Evolutionary conservation across 2,329 filamentous ascomycete genomes (phyloP).

Genomic region (Colletotrichum euphorbiae): DNA sequence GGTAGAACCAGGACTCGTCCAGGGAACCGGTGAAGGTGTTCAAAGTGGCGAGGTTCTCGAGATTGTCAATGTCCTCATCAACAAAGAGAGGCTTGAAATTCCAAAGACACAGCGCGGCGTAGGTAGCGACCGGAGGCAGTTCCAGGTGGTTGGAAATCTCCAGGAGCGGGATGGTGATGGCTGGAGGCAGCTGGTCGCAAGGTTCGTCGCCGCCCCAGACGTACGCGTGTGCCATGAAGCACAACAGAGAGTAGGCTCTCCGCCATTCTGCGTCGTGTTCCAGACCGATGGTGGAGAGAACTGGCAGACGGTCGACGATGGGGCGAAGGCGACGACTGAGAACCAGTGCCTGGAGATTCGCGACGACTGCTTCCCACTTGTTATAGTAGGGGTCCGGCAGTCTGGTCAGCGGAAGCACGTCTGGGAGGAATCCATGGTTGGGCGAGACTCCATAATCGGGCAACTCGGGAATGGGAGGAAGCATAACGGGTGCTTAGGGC

Average conservation of each 20-base stretch:
- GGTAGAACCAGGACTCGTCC: slow-evolving; percentile 99
- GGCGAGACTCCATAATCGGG: slow-evolving; percentile 84
- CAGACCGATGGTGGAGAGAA: slow-evolving; percentile 85
- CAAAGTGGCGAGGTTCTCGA: slow-evolving; percentile 89
- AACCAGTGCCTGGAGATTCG: slow-evolving; percentile 88
- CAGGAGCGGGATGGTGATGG: slow-evolving; percentile 86
- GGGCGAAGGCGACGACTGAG: slow-evolving; percentile 85
- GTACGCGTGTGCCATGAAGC: slow-evolving; percentile 93
- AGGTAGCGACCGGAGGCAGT: slow-evolving; percentile 92
- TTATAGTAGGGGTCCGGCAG: slow-evolving; percentile 93
- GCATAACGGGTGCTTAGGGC: slow-evolving; percentile 54
- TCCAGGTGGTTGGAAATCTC: slow-evolving; percentile 82
- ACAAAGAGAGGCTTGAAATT: slow-evolving; percentile 95
- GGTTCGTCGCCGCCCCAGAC: slow-evolving; percentile 94
- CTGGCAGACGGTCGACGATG: slow-evolving; percentile 82
- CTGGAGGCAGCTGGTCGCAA: slow-evolving; percentile 80
- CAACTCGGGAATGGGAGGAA: slow-evolving; percentile 71
- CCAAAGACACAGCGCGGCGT: slow-evolving; percentile 92
- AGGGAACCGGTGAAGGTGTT: slow-evolving; percentile 93
- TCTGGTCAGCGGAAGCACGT: slow-evolving; percentile 80
- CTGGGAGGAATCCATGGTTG: slow-evolving; percentile 87
- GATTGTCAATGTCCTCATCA: slow-evolving; percentile 81
- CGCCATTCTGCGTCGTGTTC: slow-evolving; percentile 91
- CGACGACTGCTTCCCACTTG: slow-evolving; percentile 89
- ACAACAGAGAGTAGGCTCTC: slow-evolving; percentile 88